These are phyloP conservation scores for Talaromyces borbonicus DNA, from an alignment of 495 filamentous ascomycete genomes.

Conservation along the genomic window DNA sequence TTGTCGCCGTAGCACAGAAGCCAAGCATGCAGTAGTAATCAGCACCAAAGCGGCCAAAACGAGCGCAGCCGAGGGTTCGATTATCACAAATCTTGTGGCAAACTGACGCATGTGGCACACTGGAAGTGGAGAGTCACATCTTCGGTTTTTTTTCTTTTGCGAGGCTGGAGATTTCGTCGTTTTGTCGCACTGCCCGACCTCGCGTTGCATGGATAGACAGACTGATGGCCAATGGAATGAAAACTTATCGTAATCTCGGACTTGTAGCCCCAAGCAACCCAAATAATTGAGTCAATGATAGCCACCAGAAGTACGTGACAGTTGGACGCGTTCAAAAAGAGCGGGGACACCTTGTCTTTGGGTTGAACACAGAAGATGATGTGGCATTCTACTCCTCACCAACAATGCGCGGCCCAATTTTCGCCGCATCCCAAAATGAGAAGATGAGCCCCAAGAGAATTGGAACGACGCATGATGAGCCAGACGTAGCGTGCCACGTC, in stretches of 20 bases:
- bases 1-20: too few species aligned
- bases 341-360: conserved; percentile 4
- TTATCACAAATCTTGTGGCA: conserved; percentile 1
- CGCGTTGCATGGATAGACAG: conserved; percentile 4
- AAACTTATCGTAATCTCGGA: conserved; percentile 3
- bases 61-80: not conserved
- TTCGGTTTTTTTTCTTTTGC: not conserved
- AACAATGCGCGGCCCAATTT: conserved; percentile 9
- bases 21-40: not conserved
- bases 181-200: too few species aligned
- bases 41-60: not conserved
- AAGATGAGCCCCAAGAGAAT: not conserved
- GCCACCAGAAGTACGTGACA: conserved; percentile 6
- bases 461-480: conserved; percentile 13
- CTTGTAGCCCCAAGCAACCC: not conserved
- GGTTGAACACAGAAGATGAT: conserved; percentile 15
- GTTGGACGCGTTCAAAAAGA: conserved; percentile 6
- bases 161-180: too few species aligned
- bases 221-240: conserved; percentile 1
- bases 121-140: conserved; percentile 1
- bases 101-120: conserved; percentile 1
- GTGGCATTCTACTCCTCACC: conserved; percentile 1
- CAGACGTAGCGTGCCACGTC: conserved; percentile 40
- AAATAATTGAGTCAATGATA: not conserved
- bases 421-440: conserved; percentile 15